Base-by-base conservation (phyloP, 768 basidiomycete genomes). In the Lyophyllum atratum region DNA sequence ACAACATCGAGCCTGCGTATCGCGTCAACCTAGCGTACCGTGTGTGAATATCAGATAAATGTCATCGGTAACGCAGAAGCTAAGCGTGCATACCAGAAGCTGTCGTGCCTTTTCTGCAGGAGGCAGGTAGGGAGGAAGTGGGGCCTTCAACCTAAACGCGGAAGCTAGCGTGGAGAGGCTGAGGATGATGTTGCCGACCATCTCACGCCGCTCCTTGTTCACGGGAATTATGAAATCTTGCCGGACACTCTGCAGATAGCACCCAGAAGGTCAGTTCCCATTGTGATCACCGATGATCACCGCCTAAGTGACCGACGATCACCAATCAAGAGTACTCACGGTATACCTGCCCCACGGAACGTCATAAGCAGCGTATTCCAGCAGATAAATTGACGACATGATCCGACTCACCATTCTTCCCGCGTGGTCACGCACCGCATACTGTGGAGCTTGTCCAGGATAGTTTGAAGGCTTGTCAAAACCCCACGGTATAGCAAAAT, bases 381-480 rank as follows among this genome's bases (percentile, higher is more conserved):
- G 45, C 44, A 42, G 39, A n/a, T 22, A 21, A 47, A 50, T 62
- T 60, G 34, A 19, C 56, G 53, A 64, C 39, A 48, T 17, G 31
- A 58, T 31, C 26, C 46, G 40, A 70, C 83, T 53, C 50, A 90
- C 95, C 95, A 98, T 76, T 96, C 94, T 70, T 96, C 92, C 39
- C 93, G 82, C 0, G 93, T 94, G 5, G 92, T 97, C n/a, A 98
- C 95, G 69, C 93, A 95, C 26, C 95, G 84, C 90, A 98, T 97
- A 62, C 92, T 92, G 69, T 98, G 97, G 55, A 99, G 73, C 67
- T 84, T 87, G 66, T 95, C 94, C 59, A 96, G 73, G 29, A 95
- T 93, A 1, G 85, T 86, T 70, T 96, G 93, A 59, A 94, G 66
- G 64, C 90, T 90, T 1, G 85, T 88, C 72, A 94, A 75, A 59